Percentiles rank a stretch among this genome's conserved stretches.
Evolutionary conservation across 441 rosid species (phyloP).

Genomic region (Brassica hybrid): DNA sequence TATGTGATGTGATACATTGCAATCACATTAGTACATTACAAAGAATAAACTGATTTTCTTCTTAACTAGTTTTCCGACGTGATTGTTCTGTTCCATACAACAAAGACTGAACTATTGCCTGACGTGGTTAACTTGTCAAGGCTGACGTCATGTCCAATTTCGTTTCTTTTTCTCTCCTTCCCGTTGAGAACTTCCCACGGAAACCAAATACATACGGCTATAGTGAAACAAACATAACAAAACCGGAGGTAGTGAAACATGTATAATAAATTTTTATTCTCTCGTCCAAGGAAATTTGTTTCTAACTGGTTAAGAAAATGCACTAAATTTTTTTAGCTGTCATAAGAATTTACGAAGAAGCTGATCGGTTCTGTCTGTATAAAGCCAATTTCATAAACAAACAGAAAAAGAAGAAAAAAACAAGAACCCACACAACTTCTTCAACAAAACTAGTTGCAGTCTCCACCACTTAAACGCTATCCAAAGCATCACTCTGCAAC

Average conservation of each 20-base stretch:
- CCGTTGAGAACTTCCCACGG: neutral
- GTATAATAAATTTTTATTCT: conserved; percentile 22
- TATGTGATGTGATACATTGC: neutral
- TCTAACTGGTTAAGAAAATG: conserved; percentile 24
- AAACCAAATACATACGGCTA: neutral
- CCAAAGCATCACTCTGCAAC: conserved; percentile 57
- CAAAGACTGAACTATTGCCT: neutral
- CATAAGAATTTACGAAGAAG: conserved; percentile 31
- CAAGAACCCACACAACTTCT: conserved; percentile 40
- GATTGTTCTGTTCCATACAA: neutral
- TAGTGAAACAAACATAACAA: neutral
- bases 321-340: conserved; percentile 12
- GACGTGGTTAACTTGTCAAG: neutral
- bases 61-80: neutral
- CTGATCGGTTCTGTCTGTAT: conserved; percentile 25
- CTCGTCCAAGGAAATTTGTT: conserved; percentile 11
- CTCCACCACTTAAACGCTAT: conserved; percentile 58
- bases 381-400: neutral
- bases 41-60: neutral
- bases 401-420: conserved; percentile 13
- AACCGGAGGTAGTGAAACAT: conserved; percentile 12
- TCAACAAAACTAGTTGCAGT: conserved; percentile 18
- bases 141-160: neutral
- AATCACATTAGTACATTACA: neutral
- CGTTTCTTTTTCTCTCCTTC: neutral